phyloP scores from a whole-genome alignment of 352 stramenopile genomes.

The Aphanomyces euteiches region DNA sequence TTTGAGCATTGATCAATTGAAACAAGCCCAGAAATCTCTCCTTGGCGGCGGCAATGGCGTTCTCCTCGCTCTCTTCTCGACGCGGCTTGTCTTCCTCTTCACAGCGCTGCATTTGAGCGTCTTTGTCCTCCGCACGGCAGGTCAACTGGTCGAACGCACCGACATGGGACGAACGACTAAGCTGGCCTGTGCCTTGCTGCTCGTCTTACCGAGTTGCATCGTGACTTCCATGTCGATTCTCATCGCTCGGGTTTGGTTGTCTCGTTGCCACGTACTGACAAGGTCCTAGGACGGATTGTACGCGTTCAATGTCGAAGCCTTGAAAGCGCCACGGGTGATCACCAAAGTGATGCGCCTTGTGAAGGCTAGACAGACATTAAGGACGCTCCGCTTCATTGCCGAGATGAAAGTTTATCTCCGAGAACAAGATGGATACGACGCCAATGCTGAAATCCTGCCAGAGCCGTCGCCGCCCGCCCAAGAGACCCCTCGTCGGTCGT shows the following conservation, averaged over 20 bases:
- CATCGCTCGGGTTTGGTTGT: constrained; percentile 41
- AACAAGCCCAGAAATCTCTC: constrained; percentile 40
- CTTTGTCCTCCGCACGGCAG: constrained; percentile 53
- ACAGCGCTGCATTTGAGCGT: constrained; percentile 62
- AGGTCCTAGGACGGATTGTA: constrained; percentile 47
- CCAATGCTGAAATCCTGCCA: neutral
- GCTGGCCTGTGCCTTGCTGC: constrained; percentile 41
- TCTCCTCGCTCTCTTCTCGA: constrained; percentile 57
- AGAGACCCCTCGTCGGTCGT: neutral
- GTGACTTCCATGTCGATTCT: constrained; percentile 60
- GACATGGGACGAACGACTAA: constrained; percentile 29
- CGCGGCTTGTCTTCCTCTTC: constrained; percentile 65
- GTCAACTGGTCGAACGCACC: constrained; percentile 39
- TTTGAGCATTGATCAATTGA: constrained; percentile 44
- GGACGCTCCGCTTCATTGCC: constrained; percentile 67
- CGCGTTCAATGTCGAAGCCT: constrained; percentile 71
- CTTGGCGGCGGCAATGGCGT: constrained; percentile 55
- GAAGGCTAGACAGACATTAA: constrained; percentile 61
- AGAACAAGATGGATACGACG: constrained; percentile 32
- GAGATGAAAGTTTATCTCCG: constrained; percentile 77
- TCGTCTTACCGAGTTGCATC: constrained; percentile 51
- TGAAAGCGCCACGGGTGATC: constrained; percentile 64
- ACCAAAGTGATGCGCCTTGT: constrained; percentile 59
- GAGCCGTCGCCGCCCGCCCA: neutral
- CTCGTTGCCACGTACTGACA: neutral